Conservation (phyloP, 2,329 filamentous ascomycete species). For the Coleophoma cylindrospora region DNA sequence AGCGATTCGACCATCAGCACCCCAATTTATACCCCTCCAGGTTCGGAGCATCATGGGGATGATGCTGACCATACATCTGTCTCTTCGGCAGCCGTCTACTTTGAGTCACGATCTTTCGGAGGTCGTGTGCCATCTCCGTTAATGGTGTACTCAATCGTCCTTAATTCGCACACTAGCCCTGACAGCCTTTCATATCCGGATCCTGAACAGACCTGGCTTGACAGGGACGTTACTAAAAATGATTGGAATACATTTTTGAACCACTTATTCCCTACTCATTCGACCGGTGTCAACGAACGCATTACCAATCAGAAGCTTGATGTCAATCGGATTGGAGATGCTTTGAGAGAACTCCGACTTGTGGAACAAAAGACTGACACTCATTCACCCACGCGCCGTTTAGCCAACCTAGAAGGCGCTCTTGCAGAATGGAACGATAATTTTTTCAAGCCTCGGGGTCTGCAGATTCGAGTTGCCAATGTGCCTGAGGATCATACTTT, state of each 20-base stretch:
- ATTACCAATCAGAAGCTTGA: conserved; percentile 44
- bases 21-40: conserved; percentile 16
- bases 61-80: conserved; percentile 9
- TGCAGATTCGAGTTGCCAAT: conserved; percentile 29
- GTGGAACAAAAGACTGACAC: conserved; percentile 29
- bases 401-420: conserved; percentile 31
- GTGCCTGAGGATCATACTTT: too few relatives aligned
- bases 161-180: conserved; percentile 10
- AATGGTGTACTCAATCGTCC: conserved; percentile 8
- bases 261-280: conserved; percentile 46
- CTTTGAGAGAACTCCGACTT: conserved; percentile 18
- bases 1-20: conserved; percentile 17
- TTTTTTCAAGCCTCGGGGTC: conserved; percentile 47
- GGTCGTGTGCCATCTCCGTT: conserved; percentile 23
- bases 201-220: conserved; percentile 6
- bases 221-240: conserved; percentile 40
- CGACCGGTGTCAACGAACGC: conserved; percentile 36
- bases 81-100: conserved; percentile 18
- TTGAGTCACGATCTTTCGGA: conserved; percentile 23
- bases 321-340: conserved; percentile 31
- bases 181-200: conserved; percentile 16
- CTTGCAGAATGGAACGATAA: conserved; percentile 51
- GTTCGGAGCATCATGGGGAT: conserved; percentile 13
- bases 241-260: conserved; percentile 59
- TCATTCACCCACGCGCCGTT: conserved; percentile 2